Evolutionary conservation across 441 rosid species (phyloP).

Genomic region (Pelargonium myrrhifolium): DNA sequence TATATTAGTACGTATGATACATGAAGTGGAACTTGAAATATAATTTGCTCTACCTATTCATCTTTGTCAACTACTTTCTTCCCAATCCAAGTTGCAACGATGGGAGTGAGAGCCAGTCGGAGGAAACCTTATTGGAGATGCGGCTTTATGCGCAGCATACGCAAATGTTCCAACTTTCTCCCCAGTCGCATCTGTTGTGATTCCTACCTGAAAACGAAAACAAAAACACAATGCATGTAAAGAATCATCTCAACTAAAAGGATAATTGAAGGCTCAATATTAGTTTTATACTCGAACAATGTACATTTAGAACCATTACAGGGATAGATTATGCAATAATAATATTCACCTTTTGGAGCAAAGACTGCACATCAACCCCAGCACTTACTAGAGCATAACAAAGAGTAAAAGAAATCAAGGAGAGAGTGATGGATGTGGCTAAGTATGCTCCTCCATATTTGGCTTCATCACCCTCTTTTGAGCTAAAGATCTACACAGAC

Average conservation of each 20-base stretch:
- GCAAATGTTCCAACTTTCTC: slow-evolving; percentile 85
- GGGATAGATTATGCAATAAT: no score
- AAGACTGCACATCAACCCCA: slow-evolving; percentile 68
- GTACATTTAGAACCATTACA: no score
- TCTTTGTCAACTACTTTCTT: no score
- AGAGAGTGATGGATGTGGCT: slow-evolving; percentile 81
- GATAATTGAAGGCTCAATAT: no score
- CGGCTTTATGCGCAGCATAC: slow-evolving; percentile 91
- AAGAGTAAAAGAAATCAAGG: slow-evolving; percentile 67
- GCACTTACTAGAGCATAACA: slow-evolving; percentile 58
- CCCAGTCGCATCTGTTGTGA: slow-evolving; percentile 52
- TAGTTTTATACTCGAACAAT: no score
- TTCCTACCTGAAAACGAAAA: slow-evolving; percentile 76
- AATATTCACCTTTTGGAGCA: slow-evolving; percentile 48
- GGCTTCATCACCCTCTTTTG: slow-evolving; percentile 36
- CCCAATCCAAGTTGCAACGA: neutral
- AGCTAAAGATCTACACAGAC: slow-evolving; percentile 48
- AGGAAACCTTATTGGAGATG: slow-evolving; percentile 88
- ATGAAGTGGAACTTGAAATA: no score
- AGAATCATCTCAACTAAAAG: no score
- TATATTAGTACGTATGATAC: no score
- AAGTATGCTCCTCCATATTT: slow-evolving; percentile 94
- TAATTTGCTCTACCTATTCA: no score
- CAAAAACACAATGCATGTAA: no score
- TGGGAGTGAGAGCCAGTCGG: slow-evolving; percentile 31